Percentiles rank a stretch among this genome's conserved stretches.
Conservation (phyloP, 2,329 filamentous ascomycete species). For the Fusarium abutilonis region DNA sequence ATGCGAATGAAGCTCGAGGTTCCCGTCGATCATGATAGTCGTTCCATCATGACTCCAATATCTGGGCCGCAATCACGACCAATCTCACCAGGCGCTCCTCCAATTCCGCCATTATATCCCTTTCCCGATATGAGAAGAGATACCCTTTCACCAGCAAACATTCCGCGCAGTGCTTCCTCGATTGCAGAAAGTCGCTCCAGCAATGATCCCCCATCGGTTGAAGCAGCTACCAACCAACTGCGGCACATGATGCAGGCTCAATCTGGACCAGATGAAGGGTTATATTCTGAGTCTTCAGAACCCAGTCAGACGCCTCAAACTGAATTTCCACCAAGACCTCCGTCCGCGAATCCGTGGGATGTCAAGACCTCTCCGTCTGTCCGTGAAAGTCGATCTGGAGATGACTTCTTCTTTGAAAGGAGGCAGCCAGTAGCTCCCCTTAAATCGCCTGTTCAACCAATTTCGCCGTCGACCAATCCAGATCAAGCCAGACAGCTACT, state of each 20-base stretch:
- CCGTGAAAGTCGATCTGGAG: slow-evolving; percentile 35
- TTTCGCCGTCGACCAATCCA: slow-evolving; percentile 40
- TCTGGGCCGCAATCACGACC: slow-evolving; percentile 45
- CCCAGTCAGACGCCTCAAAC: slow-evolving; percentile 19
- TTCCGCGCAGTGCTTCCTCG: slow-evolving; percentile 21
- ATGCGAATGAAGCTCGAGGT: slow-evolving; percentile 63
- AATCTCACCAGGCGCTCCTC: slow-evolving; percentile 40
- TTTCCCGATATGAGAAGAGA: slow-evolving; percentile 26
- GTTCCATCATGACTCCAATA: slow-evolving; percentile 45
- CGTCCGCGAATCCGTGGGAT: slow-evolving; percentile 58
- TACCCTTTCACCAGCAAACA: slow-evolving; percentile 3
- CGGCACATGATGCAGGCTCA: slow-evolving; percentile 43
- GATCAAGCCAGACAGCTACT: slow-evolving; percentile 25
- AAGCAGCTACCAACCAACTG: slow-evolving; percentile 47
- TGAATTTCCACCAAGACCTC: slow-evolving; percentile 49
- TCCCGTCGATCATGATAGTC: slow-evolving; percentile 41
- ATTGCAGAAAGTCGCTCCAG: slow-evolving; percentile 19
- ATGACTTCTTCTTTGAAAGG: slow-evolving; percentile 41
- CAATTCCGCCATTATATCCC: slow-evolving; percentile 40
- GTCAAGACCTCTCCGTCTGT: slow-evolving; percentile 40
- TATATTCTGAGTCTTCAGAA: slow-evolving; percentile 31
- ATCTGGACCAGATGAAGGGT: slow-evolving; percentile 42
- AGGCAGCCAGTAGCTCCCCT: slow-evolving; percentile 39
- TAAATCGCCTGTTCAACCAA: slow-evolving; percentile 39
- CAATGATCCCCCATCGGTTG: slow-evolving; percentile 40